A percentile compares a stretch with the other conserved stretches of the same genome.
phyloP scores from a whole-genome alignment of 495 filamentous ascomycete genomes.

The Geoglossum glabrum region DNA sequence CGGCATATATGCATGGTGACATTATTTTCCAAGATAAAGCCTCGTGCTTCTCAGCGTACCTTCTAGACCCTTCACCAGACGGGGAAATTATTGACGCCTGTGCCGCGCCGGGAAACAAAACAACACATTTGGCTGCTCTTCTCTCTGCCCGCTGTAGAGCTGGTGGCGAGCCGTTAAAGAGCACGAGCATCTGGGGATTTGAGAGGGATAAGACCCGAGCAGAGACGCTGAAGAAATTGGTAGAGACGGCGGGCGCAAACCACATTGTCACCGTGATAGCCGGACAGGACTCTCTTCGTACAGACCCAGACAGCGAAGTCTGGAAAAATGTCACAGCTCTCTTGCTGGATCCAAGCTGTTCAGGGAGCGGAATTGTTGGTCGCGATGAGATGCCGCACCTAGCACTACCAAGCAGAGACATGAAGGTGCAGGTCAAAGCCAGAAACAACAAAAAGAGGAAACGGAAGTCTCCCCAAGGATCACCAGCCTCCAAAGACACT shows the following conservation, averaged over 20 bases:
- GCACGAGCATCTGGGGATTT: slow-evolving; percentile 42
- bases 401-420: slow-evolving; percentile 20
- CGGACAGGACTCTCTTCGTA: slow-evolving; percentile 59
- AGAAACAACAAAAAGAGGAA: slow-evolving; percentile 26
- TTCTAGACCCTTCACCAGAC: slow-evolving; percentile 41
- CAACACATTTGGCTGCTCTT: slow-evolving; percentile 75
- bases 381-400: slow-evolving; percentile 54
- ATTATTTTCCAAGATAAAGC: slow-evolving; percentile 93
- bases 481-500: slow-evolving; percentile 15
- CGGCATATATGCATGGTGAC: slow-evolving; percentile 51
- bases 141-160: slow-evolving; percentile 16
- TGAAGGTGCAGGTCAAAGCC: slow-evolving; percentile 8
- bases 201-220: slow-evolving; percentile 49
- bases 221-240: slow-evolving; percentile 61
- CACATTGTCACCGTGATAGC: slow-evolving; percentile 39
- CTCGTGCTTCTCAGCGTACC: slow-evolving; percentile 81
- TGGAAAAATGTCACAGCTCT: slow-evolving; percentile 46
- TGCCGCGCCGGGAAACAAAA: slow-evolving; percentile 92
- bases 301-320: slow-evolving; percentile 35
- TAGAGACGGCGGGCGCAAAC: slow-evolving; percentile 50
- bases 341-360: slow-evolving; percentile 82
- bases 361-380: slow-evolving; percentile 82
- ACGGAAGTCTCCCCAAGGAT: slow-evolving; percentile 13
- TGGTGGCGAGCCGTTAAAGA: slow-evolving; percentile 7
- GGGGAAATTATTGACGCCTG: slow-evolving; percentile 77